Evolutionary conservation across 495 filamentous ascomycete genomes (phyloP).

Genomic region (Aspergillus saccharolyticus): DNA sequence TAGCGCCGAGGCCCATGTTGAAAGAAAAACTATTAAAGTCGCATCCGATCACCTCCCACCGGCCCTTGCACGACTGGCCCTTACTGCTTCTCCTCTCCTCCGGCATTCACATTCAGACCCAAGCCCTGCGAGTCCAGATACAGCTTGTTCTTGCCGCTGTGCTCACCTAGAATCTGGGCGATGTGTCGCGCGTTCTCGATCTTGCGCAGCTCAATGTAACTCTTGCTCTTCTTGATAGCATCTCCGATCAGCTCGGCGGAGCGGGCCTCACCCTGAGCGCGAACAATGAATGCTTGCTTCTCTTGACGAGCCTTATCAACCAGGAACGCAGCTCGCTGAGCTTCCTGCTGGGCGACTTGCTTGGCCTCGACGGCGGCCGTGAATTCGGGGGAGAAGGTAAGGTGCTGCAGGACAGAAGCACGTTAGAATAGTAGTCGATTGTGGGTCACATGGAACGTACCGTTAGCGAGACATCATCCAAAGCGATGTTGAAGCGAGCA

Average conservation of each 20-base stretch:
- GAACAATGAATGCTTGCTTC: constrained; percentile 98
- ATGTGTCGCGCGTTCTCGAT: constrained; percentile 94
- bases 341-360: constrained; percentile 98
- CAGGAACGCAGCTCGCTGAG: constrained; percentile 92
- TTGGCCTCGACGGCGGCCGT: constrained; percentile 98
- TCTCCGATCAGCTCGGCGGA: constrained; percentile 98
- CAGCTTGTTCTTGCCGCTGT: constrained; percentile 86
- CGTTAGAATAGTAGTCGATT: constrained; percentile 14
- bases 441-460: constrained; percentile 46
- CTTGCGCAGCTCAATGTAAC: constrained; percentile 92
- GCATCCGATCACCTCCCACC: constrained; percentile 4
- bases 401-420: constrained; percentile 55
- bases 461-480: constrained; percentile 96
- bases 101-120: constrained; percentile 80
- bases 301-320: constrained; percentile 99
- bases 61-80: constrained; percentile 5
- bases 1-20: constrained; percentile 10
- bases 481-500: constrained; percentile 91
- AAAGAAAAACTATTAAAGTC: constrained; percentile 7
- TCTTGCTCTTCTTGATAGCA: constrained; percentile 97
- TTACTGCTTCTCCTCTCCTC: constrained; percentile 28
- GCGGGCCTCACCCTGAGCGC: constrained; percentile 97
- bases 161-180: constrained; percentile 75
- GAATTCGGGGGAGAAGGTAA: constrained; percentile 99
- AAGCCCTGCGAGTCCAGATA: constrained; percentile 86